Conservation (phyloP, 768 basidiomycete genomes). For the Serendipita sp. region DNA sequence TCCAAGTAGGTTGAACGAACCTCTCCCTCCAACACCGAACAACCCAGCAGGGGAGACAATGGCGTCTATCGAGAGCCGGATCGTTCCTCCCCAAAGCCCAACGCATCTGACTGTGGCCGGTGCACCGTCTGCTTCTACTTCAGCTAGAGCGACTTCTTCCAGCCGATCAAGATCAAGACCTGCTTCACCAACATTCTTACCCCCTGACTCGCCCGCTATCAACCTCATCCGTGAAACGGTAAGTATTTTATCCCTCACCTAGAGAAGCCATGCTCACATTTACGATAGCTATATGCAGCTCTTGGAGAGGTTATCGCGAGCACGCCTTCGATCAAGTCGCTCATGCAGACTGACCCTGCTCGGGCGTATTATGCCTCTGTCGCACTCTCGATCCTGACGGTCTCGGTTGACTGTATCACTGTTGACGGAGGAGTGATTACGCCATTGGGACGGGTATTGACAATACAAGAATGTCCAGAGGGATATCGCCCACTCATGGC, state of each 20-base stretch:
- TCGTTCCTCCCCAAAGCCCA: constrained; percentile 12
- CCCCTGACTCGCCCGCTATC: constrained; percentile 38
- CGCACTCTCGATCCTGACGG: constrained; percentile 53
- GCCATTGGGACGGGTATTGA: constrained; percentile 35
- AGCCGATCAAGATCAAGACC: constrained; percentile 24
- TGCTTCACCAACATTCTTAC: constrained; percentile 13
- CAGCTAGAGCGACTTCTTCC: constrained; percentile 12
- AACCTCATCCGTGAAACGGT: constrained; percentile 65
- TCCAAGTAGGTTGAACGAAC: constrained; percentile 13
- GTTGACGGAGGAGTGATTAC: constrained; percentile 31
- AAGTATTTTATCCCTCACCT: not conserved
- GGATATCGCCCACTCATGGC: constrained; percentile 53
- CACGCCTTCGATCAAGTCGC: constrained; percentile 33
- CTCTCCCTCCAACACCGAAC: constrained; percentile 16
- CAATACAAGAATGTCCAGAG: constrained; percentile 42
- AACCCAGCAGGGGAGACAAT: not conserved
- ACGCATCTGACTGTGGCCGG: constrained; percentile 5
- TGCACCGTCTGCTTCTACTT: constrained; percentile 13
- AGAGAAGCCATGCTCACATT: not conserved
- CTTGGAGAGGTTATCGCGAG: constrained; percentile 52
- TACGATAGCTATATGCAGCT: constrained; percentile 44
- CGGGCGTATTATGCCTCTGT: constrained; percentile 71
- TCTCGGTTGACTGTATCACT: constrained; percentile 37
- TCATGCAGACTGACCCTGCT: constrained; percentile 46
- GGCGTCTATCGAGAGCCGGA: not conserved